Evolutionary conservation across 108 stramenopile genomes (phyloP).

Genomic region (Poteriospumella lacustris): DNA sequence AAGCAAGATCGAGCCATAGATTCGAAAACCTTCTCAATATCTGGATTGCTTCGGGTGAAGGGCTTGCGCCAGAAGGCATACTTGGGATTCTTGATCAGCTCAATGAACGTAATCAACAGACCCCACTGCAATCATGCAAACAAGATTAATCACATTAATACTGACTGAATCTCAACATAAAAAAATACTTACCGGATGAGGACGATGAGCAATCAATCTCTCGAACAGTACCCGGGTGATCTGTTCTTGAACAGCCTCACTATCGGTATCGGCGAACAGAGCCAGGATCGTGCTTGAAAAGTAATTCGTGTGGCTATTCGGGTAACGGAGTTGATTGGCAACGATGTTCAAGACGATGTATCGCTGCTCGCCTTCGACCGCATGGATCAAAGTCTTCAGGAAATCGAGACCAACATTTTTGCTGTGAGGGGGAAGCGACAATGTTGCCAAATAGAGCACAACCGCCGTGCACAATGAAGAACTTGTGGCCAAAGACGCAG

Average conservation of each 20-base stretch:
- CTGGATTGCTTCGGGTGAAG: constrained; percentile 93
- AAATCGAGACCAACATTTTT: constrained; percentile 47
- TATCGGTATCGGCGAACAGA: constrained; percentile 85
- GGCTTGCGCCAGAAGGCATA: constrained; percentile 95
- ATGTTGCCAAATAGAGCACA: constrained; percentile 86
- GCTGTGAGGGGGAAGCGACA: constrained; percentile 51
- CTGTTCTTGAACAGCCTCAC: constrained; percentile 92
- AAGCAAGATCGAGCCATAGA: constrained; percentile 82
- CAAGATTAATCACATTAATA: neutral
- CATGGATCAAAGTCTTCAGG: constrained; percentile 72
- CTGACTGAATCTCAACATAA: neutral
- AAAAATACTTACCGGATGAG: constrained; percentile 69
- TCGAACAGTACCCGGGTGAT: constrained; percentile 95
- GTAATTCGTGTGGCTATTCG: constrained; percentile 98
- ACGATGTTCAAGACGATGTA: constrained; percentile 95
- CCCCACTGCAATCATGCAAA: constrained; percentile 63
- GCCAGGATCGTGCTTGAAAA: constrained; percentile 92
- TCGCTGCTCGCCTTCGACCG: constrained; percentile 78
- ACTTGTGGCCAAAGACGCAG: neutral
- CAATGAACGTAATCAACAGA: constrained; percentile 92
- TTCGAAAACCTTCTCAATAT: constrained; percentile 97
- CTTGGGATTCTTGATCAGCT: constrained; percentile 97
- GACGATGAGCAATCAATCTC: constrained; percentile 92
- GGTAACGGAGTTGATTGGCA: constrained; percentile 98
- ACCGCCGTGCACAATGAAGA: constrained; percentile 76